phyloP scores from a whole-genome alignment of 768 basidiomycete genomes.

The Serendipita vermifera region DNA sequence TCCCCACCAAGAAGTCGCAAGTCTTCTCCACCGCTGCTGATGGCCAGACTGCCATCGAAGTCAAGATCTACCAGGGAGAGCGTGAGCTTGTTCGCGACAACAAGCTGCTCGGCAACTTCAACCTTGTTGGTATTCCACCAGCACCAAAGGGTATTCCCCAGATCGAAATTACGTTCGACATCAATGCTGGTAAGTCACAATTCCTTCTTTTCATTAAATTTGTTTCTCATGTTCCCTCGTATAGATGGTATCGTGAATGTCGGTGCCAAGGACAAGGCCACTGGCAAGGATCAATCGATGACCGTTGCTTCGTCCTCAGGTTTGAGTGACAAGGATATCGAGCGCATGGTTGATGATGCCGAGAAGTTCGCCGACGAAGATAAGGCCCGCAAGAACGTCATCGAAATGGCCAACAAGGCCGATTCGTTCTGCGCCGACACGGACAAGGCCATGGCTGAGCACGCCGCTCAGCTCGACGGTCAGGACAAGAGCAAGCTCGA shows the following conservation, averaged over 20 bases:
- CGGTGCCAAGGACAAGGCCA: conserved; percentile 88
- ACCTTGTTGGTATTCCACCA: conserved; percentile 92
- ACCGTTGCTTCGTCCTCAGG: conserved; percentile 97
- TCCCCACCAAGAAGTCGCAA: conserved; percentile 99
- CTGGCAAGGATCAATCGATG: conserved; percentile 84
- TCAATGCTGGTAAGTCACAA: conserved; percentile 64
- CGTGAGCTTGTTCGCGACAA: conserved; percentile 97
- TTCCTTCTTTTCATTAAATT: neutral
- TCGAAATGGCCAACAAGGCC: conserved; percentile 94
- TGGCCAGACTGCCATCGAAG: conserved; percentile 98
- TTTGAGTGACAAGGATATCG: conserved; percentile 90
- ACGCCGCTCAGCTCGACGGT: conserved; percentile 91
- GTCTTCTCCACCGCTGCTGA: conserved; percentile 98
- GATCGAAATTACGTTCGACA: conserved; percentile 88
- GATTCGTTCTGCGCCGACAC: conserved; percentile 91
- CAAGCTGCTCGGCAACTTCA: conserved; percentile 98
- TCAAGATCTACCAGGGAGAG: conserved; percentile 99
- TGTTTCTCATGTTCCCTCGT: conserved; percentile 9
- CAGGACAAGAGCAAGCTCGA: conserved; percentile 90
- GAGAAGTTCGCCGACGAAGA: conserved; percentile 91
- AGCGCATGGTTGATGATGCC: conserved; percentile 90
- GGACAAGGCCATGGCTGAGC: conserved; percentile 96
- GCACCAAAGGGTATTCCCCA: conserved; percentile 73
- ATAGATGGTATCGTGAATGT: conserved; percentile 94
- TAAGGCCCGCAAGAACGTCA: conserved; percentile 72